Base-by-base conservation (phyloP, 176 grass and related monocot species). In the Pharus latifolius region DNA sequence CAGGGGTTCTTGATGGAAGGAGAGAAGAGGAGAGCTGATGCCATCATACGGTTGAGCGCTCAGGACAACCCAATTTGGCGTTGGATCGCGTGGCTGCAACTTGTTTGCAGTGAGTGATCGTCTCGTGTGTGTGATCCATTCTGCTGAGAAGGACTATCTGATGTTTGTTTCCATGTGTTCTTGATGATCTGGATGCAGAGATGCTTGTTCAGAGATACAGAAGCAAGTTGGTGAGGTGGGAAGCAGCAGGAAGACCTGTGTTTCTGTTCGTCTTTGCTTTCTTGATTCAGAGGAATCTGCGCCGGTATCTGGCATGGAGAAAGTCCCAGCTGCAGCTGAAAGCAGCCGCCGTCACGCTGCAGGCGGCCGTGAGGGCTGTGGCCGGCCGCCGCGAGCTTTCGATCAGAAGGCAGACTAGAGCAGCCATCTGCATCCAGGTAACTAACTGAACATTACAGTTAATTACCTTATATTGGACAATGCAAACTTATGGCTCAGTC, bases 391-490 rank as follows among this genome's bases (percentile, higher is more conserved):
- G 83, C 0, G 88, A 86, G 71, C 64, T 90, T 60, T 78, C 53
- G 0, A 14, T 71, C 64, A 72, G 74, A 51, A 62, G 63, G 58
- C 50, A 22, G 24, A 62, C 37, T 13, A 71, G 42, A 32, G 88
- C 83, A 28, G 88, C 88, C 51, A 56, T 69, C 1, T 63, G 65
- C 71, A 90, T 90, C 66, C 88, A 90, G 83, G 87, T 89, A 78
- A 25, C 44, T n/a, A n/a, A n/a, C n/a, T n/a, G n/a, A 22, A 14
- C 15, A 38, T 1, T 35, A 59, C 55, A 19, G 10, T 31, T 28
- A 33, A n/a, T 42, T 74, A 4, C n/a, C n/a, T n/a, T n/a, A n/a
- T n/a, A n/a, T n/a, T n/a, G n/a, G n/a, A n/a, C n/a, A n/a, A n/a
- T n/a, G n/a, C n/a, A n/a, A n/a, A n/a, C n/a, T 32, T 5, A 57